Evolutionary conservation across 2,329 filamentous ascomycete genomes (phyloP), one percentile per base, ranked within the genome.

Genomic region (Ilyonectria destructans): DNA sequence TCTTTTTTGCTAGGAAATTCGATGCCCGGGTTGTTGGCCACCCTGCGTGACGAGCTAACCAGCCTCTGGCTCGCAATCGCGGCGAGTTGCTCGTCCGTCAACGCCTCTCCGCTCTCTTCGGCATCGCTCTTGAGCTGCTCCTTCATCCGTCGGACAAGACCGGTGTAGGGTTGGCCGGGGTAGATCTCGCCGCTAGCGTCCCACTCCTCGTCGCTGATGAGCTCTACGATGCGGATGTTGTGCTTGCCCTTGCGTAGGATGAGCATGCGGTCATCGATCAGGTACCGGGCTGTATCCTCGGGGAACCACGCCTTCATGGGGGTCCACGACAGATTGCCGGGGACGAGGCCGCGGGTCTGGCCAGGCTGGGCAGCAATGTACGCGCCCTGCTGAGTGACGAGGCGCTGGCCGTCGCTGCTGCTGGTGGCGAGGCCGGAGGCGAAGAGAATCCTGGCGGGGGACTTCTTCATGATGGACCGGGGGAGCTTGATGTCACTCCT

Each of bases 161-260:
- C 88, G 8, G 83, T 87, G 72, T 75, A 82, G 0, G 85, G 82
- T 79, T 89, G 81, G 51, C 89, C 89, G 1, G 86, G 84, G 77
- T 90, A 90, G 19, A 80, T 80, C 69, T 81, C 65, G 31, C 88
- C 88, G 63, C 82, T 85, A 5, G 71, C 75, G 48, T 79, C 74
- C 84, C 87, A 91, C 67, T 85, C 85, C 54, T 87, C 82, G 74
- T 92, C 88, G 68, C 80, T 82, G 33, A 92, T 82, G 69, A 92
- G 82, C 79, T 91, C 83, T 58, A 92, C 83, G 70, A 91, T 85
- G 52, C 89, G 87, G 52, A 92, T 79, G 69, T 91, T 89, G 79
- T 90, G 86, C 81, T 90, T 91, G 71, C 89, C 89, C 75, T 86
- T 89, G 70, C 90, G 88, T 60, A 92, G 81, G 72, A 92, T 85